These are phyloP conservation scores for Oleoguttula mirabilis DNA, from an alignment of 495 filamentous ascomycete genomes.

Conservation along the genomic window DNA sequence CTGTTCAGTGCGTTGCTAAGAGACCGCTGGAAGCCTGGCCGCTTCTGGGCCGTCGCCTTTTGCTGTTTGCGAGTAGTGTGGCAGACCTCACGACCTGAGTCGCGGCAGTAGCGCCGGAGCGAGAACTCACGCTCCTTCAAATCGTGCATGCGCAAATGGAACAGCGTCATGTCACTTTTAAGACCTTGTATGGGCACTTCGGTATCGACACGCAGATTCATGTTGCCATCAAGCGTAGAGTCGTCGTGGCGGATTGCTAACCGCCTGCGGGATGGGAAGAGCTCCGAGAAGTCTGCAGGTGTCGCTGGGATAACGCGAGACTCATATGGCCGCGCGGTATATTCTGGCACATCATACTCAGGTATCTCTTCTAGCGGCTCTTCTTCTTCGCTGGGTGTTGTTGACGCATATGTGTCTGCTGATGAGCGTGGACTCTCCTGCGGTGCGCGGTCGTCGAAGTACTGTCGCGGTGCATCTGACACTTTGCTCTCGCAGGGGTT, in stretches of 20 bases:
- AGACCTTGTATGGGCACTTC: conserved; percentile 47
- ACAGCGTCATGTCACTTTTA: conserved; percentile 64
- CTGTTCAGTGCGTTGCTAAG: conserved; percentile 63
- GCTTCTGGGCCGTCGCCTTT: conserved; percentile 35
- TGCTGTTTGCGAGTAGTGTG: conserved; percentile 64
- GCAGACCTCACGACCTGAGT: conserved; percentile 88
- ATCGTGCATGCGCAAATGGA: conserved; percentile 94
- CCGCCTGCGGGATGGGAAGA: conserved; percentile 74
- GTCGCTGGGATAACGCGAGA: conserved; percentile 60
- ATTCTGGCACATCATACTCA: conserved; percentile 47
- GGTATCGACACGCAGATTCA: conserved; percentile 89
- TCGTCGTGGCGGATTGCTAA: conserved; percentile 85
- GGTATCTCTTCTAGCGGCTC: conserved; percentile 40
- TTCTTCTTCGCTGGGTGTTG: conserved; percentile 46
- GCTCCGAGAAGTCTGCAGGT: conserved; percentile 68
- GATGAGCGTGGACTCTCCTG: conserved; percentile 41
- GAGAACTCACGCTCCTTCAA: conserved; percentile 78
- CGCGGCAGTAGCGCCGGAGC: conserved; percentile 78
- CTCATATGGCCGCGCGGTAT: conserved; percentile 46
- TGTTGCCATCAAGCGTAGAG: conserved; percentile 83
- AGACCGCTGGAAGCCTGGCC: conserved; percentile 34
- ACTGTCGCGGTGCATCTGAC: conserved; percentile 26
- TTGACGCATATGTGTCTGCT: conserved; percentile 70
- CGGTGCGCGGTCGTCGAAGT: conserved; percentile 31
- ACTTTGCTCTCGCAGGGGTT: conserved; percentile 30